Percentiles rank a stretch among this genome's conserved stretches.
Conservation (phyloP, 2,329 filamentous ascomycete genomes). For the Pseudogymnoascus sp. region DNA sequence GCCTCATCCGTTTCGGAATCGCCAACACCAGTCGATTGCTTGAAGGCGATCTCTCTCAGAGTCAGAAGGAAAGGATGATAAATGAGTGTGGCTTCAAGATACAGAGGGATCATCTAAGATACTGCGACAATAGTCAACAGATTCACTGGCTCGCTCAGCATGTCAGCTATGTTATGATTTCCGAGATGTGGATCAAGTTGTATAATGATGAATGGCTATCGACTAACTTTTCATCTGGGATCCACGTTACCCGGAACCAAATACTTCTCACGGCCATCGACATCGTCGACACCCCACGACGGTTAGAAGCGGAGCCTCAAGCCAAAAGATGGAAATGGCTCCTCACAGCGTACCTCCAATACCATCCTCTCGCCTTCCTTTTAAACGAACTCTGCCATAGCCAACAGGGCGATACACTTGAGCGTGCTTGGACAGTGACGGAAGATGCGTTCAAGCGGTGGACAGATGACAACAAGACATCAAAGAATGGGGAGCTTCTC, state of each 20-base stretch:
- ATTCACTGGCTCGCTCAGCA: background rate
- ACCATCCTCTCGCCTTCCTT: background rate
- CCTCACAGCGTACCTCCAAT: background rate
- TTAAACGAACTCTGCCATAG: background rate
- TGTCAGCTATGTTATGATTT: slow-evolving; percentile 1
- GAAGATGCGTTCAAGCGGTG: background rate
- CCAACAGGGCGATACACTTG: background rate
- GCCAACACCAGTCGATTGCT: slow-evolving; percentile 21
- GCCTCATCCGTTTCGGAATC: slow-evolving; percentile 33
- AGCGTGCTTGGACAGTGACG: background rate
- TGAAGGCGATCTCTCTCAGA: slow-evolving; percentile 7
- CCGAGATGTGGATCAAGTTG: background rate
- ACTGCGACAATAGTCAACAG: background rate
- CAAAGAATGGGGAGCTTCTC: background rate
- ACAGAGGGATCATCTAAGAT: background rate
- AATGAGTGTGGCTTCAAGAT: background rate
- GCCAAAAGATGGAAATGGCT: slow-evolving; percentile 2
- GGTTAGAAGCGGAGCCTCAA: background rate
- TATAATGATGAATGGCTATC: background rate
- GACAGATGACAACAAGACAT: background rate
- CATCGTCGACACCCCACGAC: background rate
- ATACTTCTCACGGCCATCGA: slow-evolving; percentile 2
- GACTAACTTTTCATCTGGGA: background rate
- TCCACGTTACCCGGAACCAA: background rate
- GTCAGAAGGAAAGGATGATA: background rate